phyloP scores from a whole-genome alignment of 2,329 filamentous ascomycete genomes.

The Colletotrichum chlorophyti region DNA sequence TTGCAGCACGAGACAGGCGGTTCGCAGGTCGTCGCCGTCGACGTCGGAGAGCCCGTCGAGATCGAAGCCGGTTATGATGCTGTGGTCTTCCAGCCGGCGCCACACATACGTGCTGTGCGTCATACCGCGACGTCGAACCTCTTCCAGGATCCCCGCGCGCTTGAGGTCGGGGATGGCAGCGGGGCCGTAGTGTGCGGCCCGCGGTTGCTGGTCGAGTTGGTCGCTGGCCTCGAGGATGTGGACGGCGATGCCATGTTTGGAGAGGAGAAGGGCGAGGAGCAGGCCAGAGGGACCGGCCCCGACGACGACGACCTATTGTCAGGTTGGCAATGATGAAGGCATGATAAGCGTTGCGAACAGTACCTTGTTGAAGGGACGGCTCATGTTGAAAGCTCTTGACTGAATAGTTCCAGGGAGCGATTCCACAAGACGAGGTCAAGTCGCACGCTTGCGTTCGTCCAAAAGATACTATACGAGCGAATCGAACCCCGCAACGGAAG shows the following conservation, averaged over 20 bases:
- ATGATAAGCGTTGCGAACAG: neutral
- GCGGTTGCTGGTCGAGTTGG: slow-evolving; percentile 64
- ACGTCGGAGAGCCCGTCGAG: slow-evolving; percentile 40
- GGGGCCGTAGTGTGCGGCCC: slow-evolving; percentile 67
- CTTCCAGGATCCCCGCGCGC: slow-evolving; percentile 63
- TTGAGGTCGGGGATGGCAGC: slow-evolving; percentile 63
- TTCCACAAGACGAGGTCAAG: too few relatives aligned
- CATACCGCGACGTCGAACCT: slow-evolving; percentile 46
- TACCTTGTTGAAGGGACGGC: slow-evolving; percentile 16
- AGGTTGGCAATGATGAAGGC: neutral
- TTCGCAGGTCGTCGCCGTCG: slow-evolving; percentile 47
- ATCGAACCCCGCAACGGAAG: slow-evolving; percentile 4
- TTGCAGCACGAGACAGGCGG: slow-evolving; percentile 49
- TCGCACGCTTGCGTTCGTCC: too few relatives aligned
- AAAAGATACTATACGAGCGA: neutral
- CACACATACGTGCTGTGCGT: slow-evolving; percentile 47
- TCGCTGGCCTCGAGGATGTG: slow-evolving; percentile 62
- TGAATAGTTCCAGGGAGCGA: neutral
- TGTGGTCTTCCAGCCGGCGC: slow-evolving; percentile 44
- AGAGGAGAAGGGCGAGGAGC: slow-evolving; percentile 57
- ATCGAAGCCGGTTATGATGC: slow-evolving; percentile 45
- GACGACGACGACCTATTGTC: slow-evolving; percentile 43
- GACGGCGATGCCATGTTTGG: slow-evolving; percentile 57
- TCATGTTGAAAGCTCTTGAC: neutral
- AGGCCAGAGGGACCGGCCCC: slow-evolving; percentile 58